Conservation (phyloP, 2,329 filamentous ascomycete species). For the Microsporum audouinii region DNA sequence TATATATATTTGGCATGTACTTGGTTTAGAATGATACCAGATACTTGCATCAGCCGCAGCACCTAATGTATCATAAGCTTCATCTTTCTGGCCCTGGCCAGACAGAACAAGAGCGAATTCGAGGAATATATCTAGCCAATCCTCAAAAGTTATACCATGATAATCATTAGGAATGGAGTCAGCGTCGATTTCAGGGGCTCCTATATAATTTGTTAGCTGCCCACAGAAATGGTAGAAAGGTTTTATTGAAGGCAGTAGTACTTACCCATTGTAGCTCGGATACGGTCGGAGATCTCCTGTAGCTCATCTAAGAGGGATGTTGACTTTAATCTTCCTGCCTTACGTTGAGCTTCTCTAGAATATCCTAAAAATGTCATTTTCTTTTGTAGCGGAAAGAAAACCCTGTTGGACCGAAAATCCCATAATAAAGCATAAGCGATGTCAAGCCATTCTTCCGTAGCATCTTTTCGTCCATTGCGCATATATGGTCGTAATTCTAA, state of each 20-base stretch:
- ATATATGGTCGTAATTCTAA: constrained; percentile 39
- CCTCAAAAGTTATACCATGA: constrained; percentile 66
- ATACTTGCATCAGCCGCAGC: constrained; percentile 69
- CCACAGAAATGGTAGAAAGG: neutral
- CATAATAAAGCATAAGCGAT: constrained; percentile 47
- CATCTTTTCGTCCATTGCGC: constrained; percentile 39
- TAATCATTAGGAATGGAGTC: constrained; percentile 44
- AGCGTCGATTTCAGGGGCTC: constrained; percentile 10
- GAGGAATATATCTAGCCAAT: constrained; percentile 83
- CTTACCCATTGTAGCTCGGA: constrained; percentile 33
- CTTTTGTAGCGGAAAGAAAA: constrained; percentile 47
- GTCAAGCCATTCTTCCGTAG: constrained; percentile 47
- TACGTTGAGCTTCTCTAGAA: constrained; percentile 31
- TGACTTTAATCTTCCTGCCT: constrained; percentile 26
- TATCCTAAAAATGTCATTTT: constrained; percentile 42
- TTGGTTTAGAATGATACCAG: constrained; percentile 59
- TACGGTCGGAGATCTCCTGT: constrained; percentile 34
- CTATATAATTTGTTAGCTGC: constrained; percentile 3
- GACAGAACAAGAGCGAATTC: constrained; percentile 74
- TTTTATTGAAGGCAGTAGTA: neutral
- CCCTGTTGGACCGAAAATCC: constrained; percentile 49
- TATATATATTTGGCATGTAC: constrained; percentile 61
- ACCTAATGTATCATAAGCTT: constrained; percentile 70
- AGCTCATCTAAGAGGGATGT: constrained; percentile 32
- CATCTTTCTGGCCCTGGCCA: constrained; percentile 51